Percentiles rank a stretch among this genome's conserved stretches.
Evolutionary conservation across 176 grass and related monocot genomes (phyloP).

Genomic region (Cenchrus fungigraminus): DNA sequence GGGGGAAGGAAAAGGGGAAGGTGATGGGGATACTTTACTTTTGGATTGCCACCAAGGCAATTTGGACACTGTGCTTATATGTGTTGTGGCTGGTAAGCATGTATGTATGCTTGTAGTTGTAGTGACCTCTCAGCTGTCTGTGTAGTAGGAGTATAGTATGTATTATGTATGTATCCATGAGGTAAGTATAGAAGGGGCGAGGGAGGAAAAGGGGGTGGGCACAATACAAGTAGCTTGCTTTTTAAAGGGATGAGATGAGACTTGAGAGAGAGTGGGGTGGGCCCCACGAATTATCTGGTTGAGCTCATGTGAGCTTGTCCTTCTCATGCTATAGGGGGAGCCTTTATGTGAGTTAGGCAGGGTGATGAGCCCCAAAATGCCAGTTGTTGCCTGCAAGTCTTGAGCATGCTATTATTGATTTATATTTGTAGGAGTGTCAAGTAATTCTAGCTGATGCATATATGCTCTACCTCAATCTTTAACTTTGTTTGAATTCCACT

Average conservation of each 20-base stretch:
- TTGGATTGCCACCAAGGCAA: constrained; percentile 51
- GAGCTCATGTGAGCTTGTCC: constrained; percentile 73
- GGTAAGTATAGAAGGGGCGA: background rate
- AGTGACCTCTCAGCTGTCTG: background rate
- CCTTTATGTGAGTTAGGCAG: constrained; percentile 64
- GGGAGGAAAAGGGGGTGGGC: constrained; percentile 40
- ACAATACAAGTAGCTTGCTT: constrained; percentile 51
- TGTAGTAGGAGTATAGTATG: too few species aligned
- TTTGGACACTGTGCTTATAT: constrained; percentile 29
- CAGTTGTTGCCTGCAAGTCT: constrained; percentile 44
- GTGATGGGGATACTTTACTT: constrained; percentile 51
- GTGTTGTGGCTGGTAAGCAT: too few species aligned
- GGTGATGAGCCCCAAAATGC: constrained; percentile 51
- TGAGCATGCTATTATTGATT: constrained; percentile 15
- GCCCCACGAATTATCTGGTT: constrained; percentile 55
- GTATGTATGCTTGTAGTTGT: background rate
- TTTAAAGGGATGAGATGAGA: constrained; percentile 38
- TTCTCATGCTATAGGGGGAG: constrained; percentile 44
- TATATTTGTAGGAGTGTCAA: background rate
- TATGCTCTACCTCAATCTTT: too few species aligned
- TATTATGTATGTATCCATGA: constrained; percentile 5
- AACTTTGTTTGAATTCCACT: background rate
- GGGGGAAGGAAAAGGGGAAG: background rate
- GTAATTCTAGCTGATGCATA: background rate
- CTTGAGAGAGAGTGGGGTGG: background rate